phyloP scores from a whole-genome alignment of 371 early-diverging fungal species.

The Rhizopus arrhizus region DNA sequence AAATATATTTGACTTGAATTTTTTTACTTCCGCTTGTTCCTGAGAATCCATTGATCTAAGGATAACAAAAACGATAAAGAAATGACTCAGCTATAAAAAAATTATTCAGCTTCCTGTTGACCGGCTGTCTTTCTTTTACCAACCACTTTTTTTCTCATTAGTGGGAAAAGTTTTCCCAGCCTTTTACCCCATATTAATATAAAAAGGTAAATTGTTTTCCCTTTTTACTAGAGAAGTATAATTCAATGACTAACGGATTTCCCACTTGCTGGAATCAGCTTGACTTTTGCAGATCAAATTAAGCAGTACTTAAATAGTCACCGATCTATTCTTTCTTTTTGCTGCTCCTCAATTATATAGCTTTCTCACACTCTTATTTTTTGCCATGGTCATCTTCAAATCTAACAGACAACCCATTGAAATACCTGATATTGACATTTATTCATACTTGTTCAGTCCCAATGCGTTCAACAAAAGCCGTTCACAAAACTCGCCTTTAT shows the following conservation, averaged over 20 bases:
- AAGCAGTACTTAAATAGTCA: not conserved
- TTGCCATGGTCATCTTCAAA: slow-evolving; percentile 15
- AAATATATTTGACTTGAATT: no score
- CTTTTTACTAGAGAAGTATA: not conserved
- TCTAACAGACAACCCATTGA: slow-evolving; percentile 23
- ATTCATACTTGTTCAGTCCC: slow-evolving; percentile 59
- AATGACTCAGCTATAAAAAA: no score
- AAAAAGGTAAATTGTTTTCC: slow-evolving; percentile 3
- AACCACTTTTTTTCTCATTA: no score
- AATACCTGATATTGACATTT: slow-evolving; percentile 69
- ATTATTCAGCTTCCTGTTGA: no score
- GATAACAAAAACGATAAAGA: no score
- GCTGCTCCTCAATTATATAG: no score
- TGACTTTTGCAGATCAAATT: not conserved
- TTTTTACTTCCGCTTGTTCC: no score
- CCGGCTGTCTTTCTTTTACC: no score
- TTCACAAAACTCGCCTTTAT: slow-evolving; percentile 41
- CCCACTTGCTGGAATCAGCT: not conserved
- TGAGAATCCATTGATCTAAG: no score
- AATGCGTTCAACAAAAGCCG: slow-evolving; percentile 36
- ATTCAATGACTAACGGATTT: not conserved
- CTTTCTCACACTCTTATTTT: not conserved
- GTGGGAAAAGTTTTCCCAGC: no score
- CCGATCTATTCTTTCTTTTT: not conserved
- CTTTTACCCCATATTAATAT: no score